phyloP scores from a whole-genome alignment of 768 basidiomycete genomes.

The Boletus fagicola region DNA sequence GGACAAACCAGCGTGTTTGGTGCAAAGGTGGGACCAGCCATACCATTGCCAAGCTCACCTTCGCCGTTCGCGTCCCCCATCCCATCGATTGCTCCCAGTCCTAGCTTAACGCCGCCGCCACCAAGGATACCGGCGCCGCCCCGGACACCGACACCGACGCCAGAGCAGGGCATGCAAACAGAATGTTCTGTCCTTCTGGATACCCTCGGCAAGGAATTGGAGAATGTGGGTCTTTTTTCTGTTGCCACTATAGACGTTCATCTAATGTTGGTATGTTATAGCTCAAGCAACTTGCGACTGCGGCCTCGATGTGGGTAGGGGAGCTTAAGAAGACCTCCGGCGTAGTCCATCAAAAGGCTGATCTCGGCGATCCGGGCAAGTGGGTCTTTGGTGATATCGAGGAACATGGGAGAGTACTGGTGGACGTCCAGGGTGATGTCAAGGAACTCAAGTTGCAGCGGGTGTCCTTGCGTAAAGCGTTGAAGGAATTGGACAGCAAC shows the following conservation, averaged over 20 bases:
- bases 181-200: slow-evolving; percentile 55
- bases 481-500: slow-evolving; percentile 61
- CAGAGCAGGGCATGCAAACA: slow-evolving; percentile 64
- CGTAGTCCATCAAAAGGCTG: slow-evolving; percentile 41
- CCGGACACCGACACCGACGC: slow-evolving; percentile 24
- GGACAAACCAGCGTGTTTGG: slow-evolving; percentile 15
- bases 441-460: slow-evolving; percentile 44
- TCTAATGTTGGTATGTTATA: slow-evolving; percentile 21
- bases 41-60: not conserved
- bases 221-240: slow-evolving; percentile 46
- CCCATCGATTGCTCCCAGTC: not conserved
- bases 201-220: slow-evolving; percentile 51
- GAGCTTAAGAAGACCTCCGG: slow-evolving; percentile 38
- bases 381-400: slow-evolving; percentile 55
- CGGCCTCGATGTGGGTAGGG: slow-evolving; percentile 35
- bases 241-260: not conserved
- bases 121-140: not conserved
- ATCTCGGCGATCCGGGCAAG: slow-evolving; percentile 46
- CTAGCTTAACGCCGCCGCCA: slow-evolving; percentile 5
- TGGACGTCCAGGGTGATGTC: slow-evolving; percentile 49
- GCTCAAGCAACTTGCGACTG: slow-evolving; percentile 44
- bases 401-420: slow-evolving; percentile 43
- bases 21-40: not conserved
- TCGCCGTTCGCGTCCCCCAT: slow-evolving; percentile 4
- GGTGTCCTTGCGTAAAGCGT: slow-evolving; percentile 37